phyloP scores from a whole-genome alignment of 75 land plant genomes.

The Azolla pinnata region DNA sequence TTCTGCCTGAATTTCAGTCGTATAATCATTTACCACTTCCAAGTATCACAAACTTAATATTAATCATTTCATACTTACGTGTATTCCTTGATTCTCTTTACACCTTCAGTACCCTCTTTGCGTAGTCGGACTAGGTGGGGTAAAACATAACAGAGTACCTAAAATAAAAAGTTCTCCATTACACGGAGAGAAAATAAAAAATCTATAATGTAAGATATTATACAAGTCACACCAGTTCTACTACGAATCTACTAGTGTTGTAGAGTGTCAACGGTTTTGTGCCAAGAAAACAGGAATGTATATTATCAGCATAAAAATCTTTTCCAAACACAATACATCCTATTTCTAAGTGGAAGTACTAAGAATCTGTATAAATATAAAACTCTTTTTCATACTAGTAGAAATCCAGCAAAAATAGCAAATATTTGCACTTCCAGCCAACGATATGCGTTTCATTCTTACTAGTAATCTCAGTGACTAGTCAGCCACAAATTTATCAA shows the following conservation, averaged over 20 bases:
- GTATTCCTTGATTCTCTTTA: conserved; percentile 90
- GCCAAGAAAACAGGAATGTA: too few species aligned
- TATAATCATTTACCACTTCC: background rate
- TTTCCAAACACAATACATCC: too few species aligned
- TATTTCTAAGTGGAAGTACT: too few species aligned
- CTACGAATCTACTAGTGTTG: background rate
- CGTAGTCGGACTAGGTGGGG: conserved; percentile 89
- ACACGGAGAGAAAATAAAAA: background rate
- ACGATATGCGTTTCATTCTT: too few species aligned
- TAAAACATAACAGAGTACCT: conserved; percentile 84
- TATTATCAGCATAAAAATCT: too few species aligned
- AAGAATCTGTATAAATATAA: too few species aligned
- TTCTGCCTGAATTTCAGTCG: background rate
- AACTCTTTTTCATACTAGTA: too few species aligned
- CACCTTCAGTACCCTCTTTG: conserved; percentile 85
- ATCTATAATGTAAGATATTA: background rate
- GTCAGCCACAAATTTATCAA: too few species aligned
- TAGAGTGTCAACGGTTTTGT: too few species aligned
- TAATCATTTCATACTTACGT: conserved; percentile 52
- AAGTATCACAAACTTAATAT: background rate
- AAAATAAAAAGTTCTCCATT: background rate
- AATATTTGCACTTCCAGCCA: too few species aligned
- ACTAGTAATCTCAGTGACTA: too few species aligned
- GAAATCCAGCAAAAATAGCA: too few species aligned
- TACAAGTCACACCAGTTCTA: background rate